phyloP scores from a whole-genome alignment of 805 yeast genomes.

The Saccharomycopsis schoenii region DNA sequence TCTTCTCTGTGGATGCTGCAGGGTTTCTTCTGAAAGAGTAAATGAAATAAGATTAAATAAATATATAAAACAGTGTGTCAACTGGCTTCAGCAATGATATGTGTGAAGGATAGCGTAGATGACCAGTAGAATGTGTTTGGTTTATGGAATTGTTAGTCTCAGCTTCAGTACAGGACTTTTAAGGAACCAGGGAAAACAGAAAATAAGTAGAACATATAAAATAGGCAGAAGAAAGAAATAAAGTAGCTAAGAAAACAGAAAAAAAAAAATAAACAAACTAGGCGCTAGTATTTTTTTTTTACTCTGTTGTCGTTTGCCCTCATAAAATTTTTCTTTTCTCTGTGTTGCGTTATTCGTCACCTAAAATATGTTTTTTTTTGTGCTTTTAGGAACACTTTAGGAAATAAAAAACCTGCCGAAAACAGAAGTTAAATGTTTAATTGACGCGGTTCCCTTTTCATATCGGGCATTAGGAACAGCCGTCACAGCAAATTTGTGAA shows the following conservation, averaged over 20 bases:
- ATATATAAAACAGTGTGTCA: neutral
- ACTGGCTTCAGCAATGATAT: no score
- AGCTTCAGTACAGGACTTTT: no score
- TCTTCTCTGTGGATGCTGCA: neutral
- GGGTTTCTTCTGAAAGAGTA: neutral
- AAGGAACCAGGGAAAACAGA: no score
- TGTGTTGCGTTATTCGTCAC: neutral
- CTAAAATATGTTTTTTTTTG: neutral
- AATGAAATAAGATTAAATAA: neutral
- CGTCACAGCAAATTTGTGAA: neutral
- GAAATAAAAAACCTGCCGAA: neutral
- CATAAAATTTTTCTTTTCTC: neutral
- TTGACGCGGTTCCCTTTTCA: neutral
- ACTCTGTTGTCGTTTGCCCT: neutral
- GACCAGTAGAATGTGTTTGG: no score
- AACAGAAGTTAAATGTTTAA: neutral
- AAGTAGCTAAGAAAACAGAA: no score
- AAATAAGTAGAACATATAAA: no score
- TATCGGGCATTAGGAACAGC: neutral
- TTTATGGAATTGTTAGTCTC: no score
- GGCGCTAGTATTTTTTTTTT: neutral
- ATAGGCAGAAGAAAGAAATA: no score
- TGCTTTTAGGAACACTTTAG: neutral
- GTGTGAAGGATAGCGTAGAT: no score
- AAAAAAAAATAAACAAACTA: no score